Conservation (phyloP, 352 stramenopile genomes). For the Peronospora belbahrii region DNA sequence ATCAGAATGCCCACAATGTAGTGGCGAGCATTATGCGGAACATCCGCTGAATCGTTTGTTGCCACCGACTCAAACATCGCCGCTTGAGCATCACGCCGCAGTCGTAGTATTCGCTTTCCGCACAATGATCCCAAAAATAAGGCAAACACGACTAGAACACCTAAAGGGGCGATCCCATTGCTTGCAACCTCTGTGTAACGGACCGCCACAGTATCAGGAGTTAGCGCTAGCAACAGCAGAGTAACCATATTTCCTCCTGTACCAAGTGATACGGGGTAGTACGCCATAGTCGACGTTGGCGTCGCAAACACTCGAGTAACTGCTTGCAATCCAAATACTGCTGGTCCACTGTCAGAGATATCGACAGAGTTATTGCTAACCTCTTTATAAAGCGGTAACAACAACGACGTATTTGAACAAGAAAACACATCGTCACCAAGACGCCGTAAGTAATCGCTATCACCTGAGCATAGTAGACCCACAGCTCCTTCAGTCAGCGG, state of each 20-base stretch:
- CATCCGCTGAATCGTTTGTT: background rate
- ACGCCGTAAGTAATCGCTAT: constrained; percentile 33
- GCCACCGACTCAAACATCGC: constrained; percentile 17
- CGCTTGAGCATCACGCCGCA: constrained; percentile 18
- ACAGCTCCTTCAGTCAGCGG: constrained; percentile 23
- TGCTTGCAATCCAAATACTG: constrained; percentile 29
- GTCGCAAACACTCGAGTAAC: constrained; percentile 18
- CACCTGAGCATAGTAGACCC: constrained; percentile 29
- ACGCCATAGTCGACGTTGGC: constrained; percentile 1
- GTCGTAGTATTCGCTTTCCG: constrained; percentile 10
- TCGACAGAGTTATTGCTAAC: constrained; percentile 18
- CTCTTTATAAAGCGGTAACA: constrained; percentile 27
- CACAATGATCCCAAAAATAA: constrained; percentile 8
- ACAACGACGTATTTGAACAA: constrained; percentile 42
- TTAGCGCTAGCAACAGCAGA: constrained; percentile 9
- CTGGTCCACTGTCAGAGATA: constrained; percentile 13
- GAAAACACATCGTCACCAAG: constrained; percentile 22
- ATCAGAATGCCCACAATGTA: constrained; percentile 36
- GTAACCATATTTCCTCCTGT: constrained; percentile 3
- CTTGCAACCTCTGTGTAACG: background rate
- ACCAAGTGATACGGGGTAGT: constrained; percentile 22
- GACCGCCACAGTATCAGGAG: constrained; percentile 5
- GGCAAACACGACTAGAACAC: constrained; percentile 8
- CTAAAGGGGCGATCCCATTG: constrained; percentile 6
- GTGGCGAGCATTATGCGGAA: constrained; percentile 23